Conservation (phyloP, 2,329 filamentous ascomycete genomes). For the Chaetothyriales sp. region DNA sequence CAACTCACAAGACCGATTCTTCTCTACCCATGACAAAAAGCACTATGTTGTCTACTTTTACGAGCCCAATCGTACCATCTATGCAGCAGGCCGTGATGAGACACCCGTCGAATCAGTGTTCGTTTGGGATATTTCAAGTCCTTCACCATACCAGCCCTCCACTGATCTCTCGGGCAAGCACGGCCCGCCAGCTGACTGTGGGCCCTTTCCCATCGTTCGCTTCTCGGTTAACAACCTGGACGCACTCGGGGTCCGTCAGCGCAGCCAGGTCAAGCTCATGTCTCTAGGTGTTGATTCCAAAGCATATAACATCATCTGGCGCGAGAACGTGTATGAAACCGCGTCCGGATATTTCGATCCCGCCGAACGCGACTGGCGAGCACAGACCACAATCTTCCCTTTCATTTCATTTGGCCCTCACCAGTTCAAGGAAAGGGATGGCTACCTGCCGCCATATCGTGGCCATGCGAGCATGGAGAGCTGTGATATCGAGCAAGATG, state of each 20-base stretch:
- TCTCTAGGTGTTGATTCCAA: slow-evolving; percentile 37
- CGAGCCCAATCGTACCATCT: slow-evolving; percentile 42
- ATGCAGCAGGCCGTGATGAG: slow-evolving; percentile 35
- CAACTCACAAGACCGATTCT: slow-evolving; percentile 44
- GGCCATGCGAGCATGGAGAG: slow-evolving; percentile 26
- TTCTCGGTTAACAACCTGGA: slow-evolving; percentile 39
- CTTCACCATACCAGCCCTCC: slow-evolving; percentile 36
- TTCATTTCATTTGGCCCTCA: slow-evolving; percentile 36
- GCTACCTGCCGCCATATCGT: slow-evolving; percentile 32
- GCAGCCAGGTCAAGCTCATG: slow-evolving; percentile 35
- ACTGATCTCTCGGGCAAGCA: slow-evolving; percentile 31
- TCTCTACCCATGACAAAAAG: slow-evolving; percentile 42
- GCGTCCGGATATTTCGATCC: slow-evolving; percentile 31
- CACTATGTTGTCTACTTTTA: slow-evolving; percentile 50
- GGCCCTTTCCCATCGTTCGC: slow-evolving; percentile 34
- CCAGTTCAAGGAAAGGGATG: slow-evolving; percentile 33
- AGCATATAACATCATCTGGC: slow-evolving; percentile 35
- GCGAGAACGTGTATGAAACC: slow-evolving; percentile 40
- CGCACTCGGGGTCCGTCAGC: slow-evolving; percentile 39
- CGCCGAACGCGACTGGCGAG: slow-evolving; percentile 26
- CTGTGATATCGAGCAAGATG: slow-evolving; percentile 17
- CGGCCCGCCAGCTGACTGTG: slow-evolving; percentile 22
- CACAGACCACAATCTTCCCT: slow-evolving; percentile 40
- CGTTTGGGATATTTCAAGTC: slow-evolving; percentile 43
- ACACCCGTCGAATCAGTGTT: slow-evolving; percentile 43